Percentiles rank a stretch among this genome's conserved stretches.
phyloP scores from a whole-genome alignment of 345 rosid species.

The Acer negundo region DNA sequence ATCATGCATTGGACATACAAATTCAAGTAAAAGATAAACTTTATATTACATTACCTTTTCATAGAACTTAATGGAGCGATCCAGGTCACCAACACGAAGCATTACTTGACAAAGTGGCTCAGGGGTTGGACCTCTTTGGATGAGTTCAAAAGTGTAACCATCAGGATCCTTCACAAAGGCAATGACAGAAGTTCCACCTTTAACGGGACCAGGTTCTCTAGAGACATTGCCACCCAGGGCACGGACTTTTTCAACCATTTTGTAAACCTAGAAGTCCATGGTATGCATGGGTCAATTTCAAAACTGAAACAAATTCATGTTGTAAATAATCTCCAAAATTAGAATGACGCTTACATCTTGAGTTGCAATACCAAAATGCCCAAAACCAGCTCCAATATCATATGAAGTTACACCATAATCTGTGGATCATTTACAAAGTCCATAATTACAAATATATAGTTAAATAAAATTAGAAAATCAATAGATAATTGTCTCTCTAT shows the following conservation, averaged over 20 bases:
- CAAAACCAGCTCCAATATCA: constrained; percentile 94
- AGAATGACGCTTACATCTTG: constrained; percentile 57
- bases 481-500: not conserved
- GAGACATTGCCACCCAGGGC: constrained; percentile 80
- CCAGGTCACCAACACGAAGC: constrained; percentile 93
- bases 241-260: constrained; percentile 69
- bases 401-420: constrained; percentile 87
- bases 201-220: constrained; percentile 92
- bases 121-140: constrained; percentile 86
- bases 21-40: not conserved
- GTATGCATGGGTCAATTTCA: constrained; percentile 4
- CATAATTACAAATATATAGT: constrained; percentile 4
- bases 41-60: constrained; percentile 60
- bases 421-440: constrained; percentile 27
- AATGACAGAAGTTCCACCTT: constrained; percentile 72
- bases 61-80: constrained; percentile 80
- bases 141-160: constrained; percentile 82
- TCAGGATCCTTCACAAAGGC: constrained; percentile 99
- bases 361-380: constrained; percentile 91
- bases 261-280: constrained; percentile 53
- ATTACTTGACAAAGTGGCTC: constrained; percentile 96
- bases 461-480: not conserved
- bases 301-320: not conserved
- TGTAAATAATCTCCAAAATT: not conserved
- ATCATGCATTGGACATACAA: not conserved